Evolutionary conservation across 345 rosid genomes (phyloP).

Genomic region (Clarkia xantiana): DNA sequence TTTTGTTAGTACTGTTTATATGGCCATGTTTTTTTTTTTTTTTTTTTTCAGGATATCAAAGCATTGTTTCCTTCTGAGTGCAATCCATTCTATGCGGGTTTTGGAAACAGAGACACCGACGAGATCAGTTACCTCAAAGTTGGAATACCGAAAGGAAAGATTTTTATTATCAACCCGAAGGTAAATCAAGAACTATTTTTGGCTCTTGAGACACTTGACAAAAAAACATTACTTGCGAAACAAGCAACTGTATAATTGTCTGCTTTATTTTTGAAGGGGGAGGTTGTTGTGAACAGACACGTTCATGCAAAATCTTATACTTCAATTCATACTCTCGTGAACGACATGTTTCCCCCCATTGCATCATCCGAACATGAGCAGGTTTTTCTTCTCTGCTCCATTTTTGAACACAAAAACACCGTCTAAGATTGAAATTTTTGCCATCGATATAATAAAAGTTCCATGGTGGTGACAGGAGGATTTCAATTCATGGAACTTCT

Average conservation of each 20-base stretch:
- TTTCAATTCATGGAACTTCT: too few species aligned
- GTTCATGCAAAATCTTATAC: constrained; percentile 65
- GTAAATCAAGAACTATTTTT: constrained; percentile 17
- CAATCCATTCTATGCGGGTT: constrained; percentile 97
- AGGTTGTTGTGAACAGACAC: constrained; percentile 68
- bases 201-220: too few species aligned
- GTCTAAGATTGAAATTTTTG: too few species aligned
- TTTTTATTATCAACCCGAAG: constrained; percentile 94
- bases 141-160: constrained; percentile 90
- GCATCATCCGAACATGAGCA: constrained; percentile 52
- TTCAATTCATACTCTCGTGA: constrained; percentile 70
- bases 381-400: not conserved
- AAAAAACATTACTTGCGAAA: too few species aligned
- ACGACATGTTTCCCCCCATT: constrained; percentile 68
- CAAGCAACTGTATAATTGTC: too few species aligned
- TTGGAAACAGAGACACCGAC: constrained; percentile 96
- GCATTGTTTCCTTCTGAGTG: constrained; percentile 73
- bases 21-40: not conserved
- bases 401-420: too few species aligned
- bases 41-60: constrained; percentile 50
- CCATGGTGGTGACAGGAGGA: too few species aligned
- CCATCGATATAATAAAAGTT: too few species aligned
- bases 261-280: constrained; percentile 45
- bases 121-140: constrained; percentile 93
- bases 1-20: too few species aligned